Evolutionary conservation across 1,284 basidiomycete species (phyloP), one percentile per base, ranked within the genome.

Genomic region (Pseudozyma sp.): DNA sequence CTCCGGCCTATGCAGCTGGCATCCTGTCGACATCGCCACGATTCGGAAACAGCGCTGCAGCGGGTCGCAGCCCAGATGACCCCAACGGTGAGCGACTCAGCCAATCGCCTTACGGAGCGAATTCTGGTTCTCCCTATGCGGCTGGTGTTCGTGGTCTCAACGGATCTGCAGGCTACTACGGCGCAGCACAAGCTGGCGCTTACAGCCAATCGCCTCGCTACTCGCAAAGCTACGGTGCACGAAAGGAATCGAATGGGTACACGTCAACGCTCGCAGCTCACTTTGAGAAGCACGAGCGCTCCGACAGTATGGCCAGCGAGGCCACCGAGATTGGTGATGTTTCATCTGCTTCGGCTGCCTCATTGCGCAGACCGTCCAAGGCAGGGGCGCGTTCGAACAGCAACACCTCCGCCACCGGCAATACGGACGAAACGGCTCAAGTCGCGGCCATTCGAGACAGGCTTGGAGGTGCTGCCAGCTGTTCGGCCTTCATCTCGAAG

Each of bases 401-500:
- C 62, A 78, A 76, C 62, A 66, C 73, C 13, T 59, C 58, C 9
- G 69, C 73, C 1, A 53, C 69, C 11, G 70, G 71, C 57, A 61
- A 65, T 43, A 60, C 70, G 31, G 77, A 80, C 59, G 81, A 84
- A 68, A 83, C 70, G 40, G 72, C 73, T 5, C 78, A 83, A 52
- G 83, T 84, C 5, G 77, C 78, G n/a, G 80, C 78, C 25, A 83
- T 85, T 59, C 76, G 83, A 44, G 82, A 85, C 48, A 64, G 81
- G 11, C 69, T 83, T 13, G 82, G 81, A 11, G 83, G 83, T 19
- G 81, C 83, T 0, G 81, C 83, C 21, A 82, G 83, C 70, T 85
- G 83, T 67, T 82, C 81, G 4, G 83, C 83, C 2, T 85, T 85
- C 50, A 84, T 85, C 56, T 80, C 78, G 40, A 85, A 85, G 68